Evolutionary conservation across 1,139 yeast species (phyloP), one percentile per base, ranked within the genome.

Genomic region (Protomyces pachydermus): DNA sequence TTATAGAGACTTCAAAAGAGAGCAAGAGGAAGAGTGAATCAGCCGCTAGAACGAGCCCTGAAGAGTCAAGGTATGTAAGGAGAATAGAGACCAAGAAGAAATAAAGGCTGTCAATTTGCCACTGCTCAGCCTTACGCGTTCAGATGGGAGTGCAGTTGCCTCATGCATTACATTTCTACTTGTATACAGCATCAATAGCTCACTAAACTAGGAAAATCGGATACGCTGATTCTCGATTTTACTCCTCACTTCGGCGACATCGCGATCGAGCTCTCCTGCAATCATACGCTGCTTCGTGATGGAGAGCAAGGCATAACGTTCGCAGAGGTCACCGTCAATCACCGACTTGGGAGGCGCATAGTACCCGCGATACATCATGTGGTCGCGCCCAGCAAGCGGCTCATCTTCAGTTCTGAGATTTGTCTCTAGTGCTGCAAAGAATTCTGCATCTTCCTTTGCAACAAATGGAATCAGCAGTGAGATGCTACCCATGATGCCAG

Each of bases 251-350:
- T 87, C 91, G 63, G 78, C 74, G 0, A 85, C 83, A 0, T 82
- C 75, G 66, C 85, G 77, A 53, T 84, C 88, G 68, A 87, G 72
- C 64, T 77, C 79, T 4, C 76, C 74, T 0, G 88, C 84, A 54
- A 88, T 79, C 45, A 71, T 72, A 39, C 79, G 74, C 70, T 85
- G 82, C 10, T 73, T 70, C 0, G 76, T 74, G 0, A 72, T 72
- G 1, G 74, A 72, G 45, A 87, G 73, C 8, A 71, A 71, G 46
- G 74, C 73, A 71, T 77, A 88, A 60, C 75, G 74, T 70, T 90
- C 97, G 61, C 93, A 78, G 35, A 89, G 77, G 73, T 93, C 98
- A 10, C 98, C 98, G 74, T 93, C 98, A 54, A 93, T 80, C 1
- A 88, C 85, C 64, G 84, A 81, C 69, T 85, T 86, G 5, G 81